Evolutionary conservation across 805 yeast genomes (phyloP), one percentile per base, ranked within the genome.

Genomic region (Dipodascus albidus): DNA sequence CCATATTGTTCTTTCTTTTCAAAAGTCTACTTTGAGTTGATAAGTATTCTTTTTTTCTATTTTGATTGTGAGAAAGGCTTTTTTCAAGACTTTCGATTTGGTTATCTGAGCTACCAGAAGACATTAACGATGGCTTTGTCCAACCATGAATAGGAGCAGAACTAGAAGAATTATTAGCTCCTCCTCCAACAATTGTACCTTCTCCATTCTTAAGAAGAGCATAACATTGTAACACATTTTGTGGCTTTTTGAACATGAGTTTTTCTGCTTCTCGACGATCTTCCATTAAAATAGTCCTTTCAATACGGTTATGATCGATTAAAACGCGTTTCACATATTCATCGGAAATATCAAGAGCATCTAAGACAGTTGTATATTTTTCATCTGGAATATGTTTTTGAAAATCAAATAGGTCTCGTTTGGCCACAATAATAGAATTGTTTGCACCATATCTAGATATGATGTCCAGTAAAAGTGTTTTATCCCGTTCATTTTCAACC

Each of bases 401-500:
- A 60, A 68, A 86, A 54, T 79, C 75, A 60, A 85, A 86, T 6
- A 66, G 65, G 59, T 87, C 93, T 22, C 74, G 71, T 50, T 65
- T 71, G 55, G 88, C 71, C 1, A 76, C 74, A 22, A 80, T 65
- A 6, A 74, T 74, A 20, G 70, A 60, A 23, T 24, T 63, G 52
- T 53, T 60, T 65, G 60, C 72, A 3, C 54, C 38, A 19, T 50
- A 33, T 2, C 47, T 38, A 6, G 48, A 21, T n/a, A 66, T 54
- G 3, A 65, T 53, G 3, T 38, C 17, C n/a, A 23, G 23, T 19
- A 71, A 58, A 17, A 50, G 8, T 9, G 65, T 64, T 48, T 81
- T 73, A 63, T 91, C 98, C 24, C 73, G 73, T 49, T 72, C 77
- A 61, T 77, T 79, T 35, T 78, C 73, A 1, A 87, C 96, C 35